These are phyloP conservation scores for Chenopodium formosanum DNA, from an alignment of 148 eudicot genomes.

Conservation along the genomic window DNA sequence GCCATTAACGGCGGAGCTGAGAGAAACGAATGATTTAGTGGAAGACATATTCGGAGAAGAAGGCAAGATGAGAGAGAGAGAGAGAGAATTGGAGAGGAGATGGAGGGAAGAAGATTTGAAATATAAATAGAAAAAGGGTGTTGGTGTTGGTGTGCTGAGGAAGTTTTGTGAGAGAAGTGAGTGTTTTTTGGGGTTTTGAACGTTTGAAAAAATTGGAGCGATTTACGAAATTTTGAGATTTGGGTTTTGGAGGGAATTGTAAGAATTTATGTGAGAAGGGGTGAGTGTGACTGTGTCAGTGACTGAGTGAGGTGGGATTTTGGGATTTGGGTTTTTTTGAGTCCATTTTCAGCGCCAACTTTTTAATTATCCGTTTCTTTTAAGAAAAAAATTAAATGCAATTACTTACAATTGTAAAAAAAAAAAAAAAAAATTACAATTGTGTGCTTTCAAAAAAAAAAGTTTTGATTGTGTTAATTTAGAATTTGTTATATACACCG, in stretches of 20 bases:
- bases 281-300: too few species aligned
- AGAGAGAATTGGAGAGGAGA: background rate
- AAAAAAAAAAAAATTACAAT: too few species aligned
- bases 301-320: background rate
- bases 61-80: background rate
- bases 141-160: background rate
- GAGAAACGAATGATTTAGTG: conserved; percentile 3
- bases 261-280: background rate
- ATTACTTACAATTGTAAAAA: too few species aligned
- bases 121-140: background rate
- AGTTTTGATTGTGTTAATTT: too few species aligned
- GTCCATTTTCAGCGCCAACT: background rate
- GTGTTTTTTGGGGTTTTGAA: background rate
- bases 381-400: too few species aligned
- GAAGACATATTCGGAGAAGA: conserved; percentile 17
- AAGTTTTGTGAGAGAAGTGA: background rate
- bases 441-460: too few species aligned
- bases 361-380: background rate
- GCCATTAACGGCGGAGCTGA: background rate
- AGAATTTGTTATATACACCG: too few species aligned
- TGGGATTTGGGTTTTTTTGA: background rate
- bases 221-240: conserved; percentile 1
- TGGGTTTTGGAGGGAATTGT: background rate
- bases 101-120: background rate
- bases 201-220: conserved; percentile 1